A percentile compares a stretch with the other conserved stretches of the same genome.
Evolutionary conservation across 75 land plant species (phyloP).

Genomic region (Cunninghamia lanceolata): DNA sequence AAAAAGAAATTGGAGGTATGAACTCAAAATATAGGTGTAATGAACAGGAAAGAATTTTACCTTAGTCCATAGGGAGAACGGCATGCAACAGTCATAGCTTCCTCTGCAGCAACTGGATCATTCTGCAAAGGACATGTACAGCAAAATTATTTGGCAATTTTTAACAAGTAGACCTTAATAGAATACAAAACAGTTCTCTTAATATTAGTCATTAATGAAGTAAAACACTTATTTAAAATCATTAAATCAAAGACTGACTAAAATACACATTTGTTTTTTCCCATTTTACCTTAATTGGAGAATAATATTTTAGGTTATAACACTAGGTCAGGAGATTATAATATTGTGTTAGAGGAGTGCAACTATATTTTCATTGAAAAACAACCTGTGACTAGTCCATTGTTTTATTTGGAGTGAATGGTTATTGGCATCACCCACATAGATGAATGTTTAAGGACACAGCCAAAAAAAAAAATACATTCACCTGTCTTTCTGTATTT

Average conservation of each 20-base stretch:
- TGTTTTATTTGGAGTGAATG: neutral
- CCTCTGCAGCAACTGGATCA: slow-evolving; percentile 40
- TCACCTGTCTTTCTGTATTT: neutral
- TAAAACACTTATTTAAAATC: neutral
- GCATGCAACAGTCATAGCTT: slow-evolving; percentile 44
- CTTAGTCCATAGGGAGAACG: slow-evolving; percentile 58
- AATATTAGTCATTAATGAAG: neutral
- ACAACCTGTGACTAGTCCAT: neutral
- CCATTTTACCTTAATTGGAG: neutral
- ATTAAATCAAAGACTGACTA: neutral
- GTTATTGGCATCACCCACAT: neutral
- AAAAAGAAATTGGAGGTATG: neutral
- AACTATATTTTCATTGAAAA: neutral
- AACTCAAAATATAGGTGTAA: neutral
- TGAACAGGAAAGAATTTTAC: slow-evolving; percentile 15
- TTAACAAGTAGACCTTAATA: neutral
- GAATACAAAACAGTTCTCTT: neutral
- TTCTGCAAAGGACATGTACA: slow-evolving; percentile 32
- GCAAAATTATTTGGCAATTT: neutral
- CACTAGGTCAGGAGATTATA: neutral
- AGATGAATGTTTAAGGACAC: neutral
- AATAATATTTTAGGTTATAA: neutral
- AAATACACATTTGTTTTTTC: neutral
- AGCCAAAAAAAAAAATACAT: neutral
- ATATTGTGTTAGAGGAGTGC: neutral